phyloP scores from a whole-genome alignment of 345 rosid genomes.

The Hibiscus tridactylites region DNA sequence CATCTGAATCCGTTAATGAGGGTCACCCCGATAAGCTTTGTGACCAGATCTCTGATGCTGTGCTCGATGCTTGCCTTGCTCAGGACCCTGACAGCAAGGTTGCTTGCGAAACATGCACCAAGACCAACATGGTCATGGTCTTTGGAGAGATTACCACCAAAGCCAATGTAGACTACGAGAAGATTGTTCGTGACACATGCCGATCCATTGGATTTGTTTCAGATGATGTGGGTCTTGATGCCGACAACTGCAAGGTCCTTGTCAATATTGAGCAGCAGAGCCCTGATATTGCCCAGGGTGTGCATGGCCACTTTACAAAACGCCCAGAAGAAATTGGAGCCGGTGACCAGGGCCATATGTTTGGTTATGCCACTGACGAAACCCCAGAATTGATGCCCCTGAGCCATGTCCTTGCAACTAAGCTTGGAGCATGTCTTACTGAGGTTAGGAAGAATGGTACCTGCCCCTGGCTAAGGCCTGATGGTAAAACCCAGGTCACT shows the following conservation, averaged over 20 bases:
- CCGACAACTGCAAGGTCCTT: slow-evolving; percentile 65
- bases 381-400: slow-evolving; percentile 67
- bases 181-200: slow-evolving; percentile 72
- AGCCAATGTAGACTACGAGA: slow-evolving; percentile 66
- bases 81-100: slow-evolving; percentile 82
- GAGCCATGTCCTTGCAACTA: slow-evolving; percentile 72
- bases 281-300: slow-evolving; percentile 76
- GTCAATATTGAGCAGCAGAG: slow-evolving; percentile 81
- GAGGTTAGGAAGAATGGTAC: slow-evolving; percentile 75
- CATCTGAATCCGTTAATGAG: slow-evolving; percentile 76
- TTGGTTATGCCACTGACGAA: slow-evolving; percentile 72
- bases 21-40: slow-evolving; percentile 84
- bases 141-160: slow-evolving; percentile 75
- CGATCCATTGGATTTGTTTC: slow-evolving; percentile 64
- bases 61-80: slow-evolving; percentile 70
- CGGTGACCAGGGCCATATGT: slow-evolving; percentile 77
- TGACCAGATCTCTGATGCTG: slow-evolving; percentile 74
- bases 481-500: slow-evolving; percentile 75
- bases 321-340: slow-evolving; percentile 76
- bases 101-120: slow-evolving; percentile 74
- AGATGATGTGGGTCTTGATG: slow-evolving; percentile 65
- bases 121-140: slow-evolving; percentile 85
- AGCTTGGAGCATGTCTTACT: slow-evolving; percentile 65
- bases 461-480: slow-evolving; percentile 65
- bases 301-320: slow-evolving; percentile 66